phyloP scores from a whole-genome alignment of 1,284 basidiomycete genomes.

The Heliocybe sulcata region DNA sequence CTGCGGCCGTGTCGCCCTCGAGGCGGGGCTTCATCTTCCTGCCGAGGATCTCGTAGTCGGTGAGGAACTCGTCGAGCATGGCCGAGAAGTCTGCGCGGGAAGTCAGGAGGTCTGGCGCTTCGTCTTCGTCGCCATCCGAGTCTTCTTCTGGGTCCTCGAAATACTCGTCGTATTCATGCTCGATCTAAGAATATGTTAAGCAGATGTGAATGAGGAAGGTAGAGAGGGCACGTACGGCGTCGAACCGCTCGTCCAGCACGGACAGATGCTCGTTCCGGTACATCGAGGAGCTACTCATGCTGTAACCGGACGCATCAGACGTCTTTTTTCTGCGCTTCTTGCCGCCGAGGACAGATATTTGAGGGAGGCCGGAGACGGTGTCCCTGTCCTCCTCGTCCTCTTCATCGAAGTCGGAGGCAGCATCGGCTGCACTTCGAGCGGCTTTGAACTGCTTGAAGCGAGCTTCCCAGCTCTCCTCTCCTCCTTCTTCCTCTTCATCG shows the following conservation, averaged over 20 bases:
- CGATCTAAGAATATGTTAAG: constrained; percentile 43
- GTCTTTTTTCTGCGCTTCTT: constrained; percentile 70
- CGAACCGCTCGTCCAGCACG: constrained; percentile 90
- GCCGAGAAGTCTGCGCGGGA: constrained; percentile 84
- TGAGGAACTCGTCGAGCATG: constrained; percentile 93
- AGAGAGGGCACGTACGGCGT: constrained; percentile 54
- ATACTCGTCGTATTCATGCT: constrained; percentile 69
- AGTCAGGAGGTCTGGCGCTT: constrained; percentile 69
- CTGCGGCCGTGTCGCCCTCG: constrained; percentile 59
- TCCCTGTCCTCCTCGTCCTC: constrained; percentile 64
- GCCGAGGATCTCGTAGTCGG: constrained; percentile 89
- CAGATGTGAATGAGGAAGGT: background rate
- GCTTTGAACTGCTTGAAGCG: constrained; percentile 76
- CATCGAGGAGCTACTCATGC: constrained; percentile 97
- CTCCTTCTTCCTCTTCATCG: constrained; percentile 11
- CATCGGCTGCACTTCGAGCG: constrained; percentile 29
- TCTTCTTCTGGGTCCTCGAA: constrained; percentile 43
- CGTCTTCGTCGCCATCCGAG: constrained; percentile 41
- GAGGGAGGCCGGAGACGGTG: constrained; percentile 68
- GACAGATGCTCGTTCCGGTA: constrained; percentile 86
- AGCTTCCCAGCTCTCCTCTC: constrained; percentile 55
- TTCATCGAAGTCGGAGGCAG: constrained; percentile 36
- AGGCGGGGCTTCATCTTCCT: constrained; percentile 79
- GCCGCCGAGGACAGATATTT: constrained; percentile 69
- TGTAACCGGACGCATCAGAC: constrained; percentile 86